These are phyloP conservation scores for Arthromyces matolae DNA, from an alignment of 768 basidiomycete genomes.

Conservation along the genomic window DNA sequence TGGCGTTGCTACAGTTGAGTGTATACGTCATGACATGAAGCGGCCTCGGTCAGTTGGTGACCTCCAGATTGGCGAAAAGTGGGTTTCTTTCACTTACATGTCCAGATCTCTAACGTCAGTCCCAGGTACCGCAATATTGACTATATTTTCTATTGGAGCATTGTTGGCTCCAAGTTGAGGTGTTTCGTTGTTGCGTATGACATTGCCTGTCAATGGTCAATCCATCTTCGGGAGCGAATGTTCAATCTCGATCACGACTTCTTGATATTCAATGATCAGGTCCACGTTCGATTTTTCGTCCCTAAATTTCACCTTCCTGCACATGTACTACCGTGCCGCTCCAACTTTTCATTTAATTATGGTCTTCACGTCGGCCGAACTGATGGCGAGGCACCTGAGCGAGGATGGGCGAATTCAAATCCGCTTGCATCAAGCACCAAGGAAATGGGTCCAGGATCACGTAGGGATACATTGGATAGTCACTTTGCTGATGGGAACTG, in stretches of 20 bases:
- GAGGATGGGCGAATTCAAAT: conserved; percentile 28
- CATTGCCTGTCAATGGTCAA: conserved; percentile 20
- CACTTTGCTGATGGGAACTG: conserved; percentile 27
- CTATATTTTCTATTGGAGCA: conserved; percentile 16
- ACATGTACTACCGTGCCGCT: conserved; percentile 22
- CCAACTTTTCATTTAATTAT: conserved; percentile 20
- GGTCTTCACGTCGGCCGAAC: conserved; percentile 23
- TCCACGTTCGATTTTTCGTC: conserved; percentile 17
- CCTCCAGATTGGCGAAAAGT: conserved; percentile 32
- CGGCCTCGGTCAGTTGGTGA: conserved; percentile 23
- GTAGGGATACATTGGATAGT: conserved; percentile 24
- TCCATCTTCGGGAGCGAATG: conserved; percentile 15
- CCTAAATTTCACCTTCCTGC: conserved; percentile 26
- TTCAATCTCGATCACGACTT: conserved; percentile 4
- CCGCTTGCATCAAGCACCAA: conserved; percentile 23
- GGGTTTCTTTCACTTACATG: neutral
- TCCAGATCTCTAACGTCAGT: neutral
- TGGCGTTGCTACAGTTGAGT: conserved; percentile 26
- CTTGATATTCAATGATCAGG: neutral
- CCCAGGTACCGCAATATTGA: conserved; percentile 28
- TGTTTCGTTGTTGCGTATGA: conserved; percentile 18
- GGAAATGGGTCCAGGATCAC: conserved; percentile 34
- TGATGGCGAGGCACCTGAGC: conserved; percentile 33
- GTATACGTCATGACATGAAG: conserved; percentile 28
- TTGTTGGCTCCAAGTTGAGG: conserved; percentile 1